A percentile compares a stretch with the other conserved stretches of the same genome.
Conservation (phyloP, 2,329 filamentous ascomycete species). For the Aspergillus latus region DNA sequence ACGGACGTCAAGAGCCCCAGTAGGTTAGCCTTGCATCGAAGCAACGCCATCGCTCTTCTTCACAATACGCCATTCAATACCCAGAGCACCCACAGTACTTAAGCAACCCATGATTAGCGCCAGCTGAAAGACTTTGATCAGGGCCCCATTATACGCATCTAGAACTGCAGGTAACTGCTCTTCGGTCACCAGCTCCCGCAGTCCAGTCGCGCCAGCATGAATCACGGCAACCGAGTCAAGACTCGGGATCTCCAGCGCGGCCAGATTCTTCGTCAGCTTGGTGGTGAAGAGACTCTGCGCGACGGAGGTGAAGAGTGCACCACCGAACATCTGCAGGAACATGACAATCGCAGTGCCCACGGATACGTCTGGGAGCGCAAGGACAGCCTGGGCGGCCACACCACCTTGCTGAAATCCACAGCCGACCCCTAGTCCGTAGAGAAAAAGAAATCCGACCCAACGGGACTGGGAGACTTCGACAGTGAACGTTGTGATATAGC, state of each 20-base stretch:
- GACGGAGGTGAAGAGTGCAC: conserved; percentile 35
- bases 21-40: too few species aligned
- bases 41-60: background rate
- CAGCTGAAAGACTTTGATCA: background rate
- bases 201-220: background rate
- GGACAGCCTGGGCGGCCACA: conserved; percentile 15
- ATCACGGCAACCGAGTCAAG: background rate
- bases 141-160: background rate
- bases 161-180: background rate
- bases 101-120: background rate
- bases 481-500: conserved; percentile 8
- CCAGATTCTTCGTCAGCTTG: conserved; percentile 20
- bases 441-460: conserved; percentile 18
- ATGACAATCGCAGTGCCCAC: conserved; percentile 37
- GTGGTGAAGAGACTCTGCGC: conserved; percentile 42
- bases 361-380: conserved; percentile 32
- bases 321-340: conserved; percentile 40
- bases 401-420: conserved; percentile 13
- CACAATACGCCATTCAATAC: background rate
- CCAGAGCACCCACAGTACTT: background rate
- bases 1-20: too few species aligned
- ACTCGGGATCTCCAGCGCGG: background rate
- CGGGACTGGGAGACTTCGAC: conserved; percentile 6
- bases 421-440: conserved; percentile 13
- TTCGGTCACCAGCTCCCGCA: background rate